Evolutionary conservation across 1,284 basidiomycete genomes (phyloP).

Genomic region (Tilletiopsis washingtonensis): DNA sequence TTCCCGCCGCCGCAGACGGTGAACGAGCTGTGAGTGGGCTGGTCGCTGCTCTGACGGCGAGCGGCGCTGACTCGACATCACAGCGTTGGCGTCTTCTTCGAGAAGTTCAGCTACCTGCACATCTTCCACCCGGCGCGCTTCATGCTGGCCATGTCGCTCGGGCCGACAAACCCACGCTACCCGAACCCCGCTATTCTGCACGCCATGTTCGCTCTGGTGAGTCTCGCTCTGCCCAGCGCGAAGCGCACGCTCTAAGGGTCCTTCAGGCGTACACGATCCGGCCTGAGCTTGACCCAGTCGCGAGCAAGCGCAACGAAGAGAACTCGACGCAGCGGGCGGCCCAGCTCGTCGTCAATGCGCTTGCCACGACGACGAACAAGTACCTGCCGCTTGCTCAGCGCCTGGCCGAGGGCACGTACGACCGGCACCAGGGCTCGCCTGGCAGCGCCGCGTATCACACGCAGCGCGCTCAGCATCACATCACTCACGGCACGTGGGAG

Average conservation of each 20-base stretch:
- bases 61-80: background rate
- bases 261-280: constrained; percentile 7
- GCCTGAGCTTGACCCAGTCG: constrained; percentile 1
- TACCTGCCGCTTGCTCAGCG: background rate
- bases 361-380: background rate
- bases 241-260: background rate
- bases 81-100: constrained; percentile 20
- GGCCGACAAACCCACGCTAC: constrained; percentile 23
- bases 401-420: background rate
- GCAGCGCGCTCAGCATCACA: constrained; percentile 2
- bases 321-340: background rate
- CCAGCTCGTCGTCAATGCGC: background rate
- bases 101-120: constrained; percentile 13
- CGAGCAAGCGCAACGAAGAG: background rate
- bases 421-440: background rate
- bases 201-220: constrained; percentile 23
- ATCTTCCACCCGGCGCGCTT: constrained; percentile 24
- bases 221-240: constrained; percentile 1
- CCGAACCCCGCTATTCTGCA: constrained; percentile 25
- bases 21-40: constrained; percentile 12
- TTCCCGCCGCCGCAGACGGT: constrained; percentile 30
- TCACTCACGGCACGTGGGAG: constrained; percentile 1
- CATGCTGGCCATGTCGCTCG: constrained; percentile 22
- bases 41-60: background rate
- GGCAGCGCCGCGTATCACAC: background rate